Evolutionary conservation across 129 eudicot genomes (phyloP), one percentile per base, ranked within the genome.

Genomic region (Rutidosis leptorrhynchoides): DNA sequence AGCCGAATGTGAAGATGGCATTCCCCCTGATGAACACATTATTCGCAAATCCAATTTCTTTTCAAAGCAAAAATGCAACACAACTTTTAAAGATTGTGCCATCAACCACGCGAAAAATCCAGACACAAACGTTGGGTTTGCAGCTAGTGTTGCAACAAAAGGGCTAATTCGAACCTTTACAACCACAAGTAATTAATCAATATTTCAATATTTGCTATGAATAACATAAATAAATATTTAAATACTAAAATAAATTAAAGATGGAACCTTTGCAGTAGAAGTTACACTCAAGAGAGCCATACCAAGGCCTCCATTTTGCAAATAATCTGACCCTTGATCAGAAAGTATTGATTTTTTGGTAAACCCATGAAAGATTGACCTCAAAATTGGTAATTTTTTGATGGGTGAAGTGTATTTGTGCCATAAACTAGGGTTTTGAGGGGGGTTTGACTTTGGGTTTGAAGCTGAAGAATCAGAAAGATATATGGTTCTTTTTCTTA

Each of bases 1-100:
- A 46, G 98, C 96, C 4, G 96, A 79, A 55, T 91, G 97, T 3
- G 97, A 91, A 27, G 97, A 91, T 6, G 98, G 98, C 98, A 91
- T 91, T 4, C 97, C 98, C 49, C 98, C 98, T 4, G 94, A 92
- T 8, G 96, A 74, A 66, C 79, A 88, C 83, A 91, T 71, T 40
- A 87, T 71, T 69, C 85, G 83, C 60, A 85, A 76, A 76, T 92
- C 87, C 89, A 90, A 83, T 61, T 81, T 91, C 83, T 70, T 87
- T 73, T 91, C 96, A 20, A 91, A 86, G 73, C 74, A 77, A 62
- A 88, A 91, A 43, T 91, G 85, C 83, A 91, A 81, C 53, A 87
- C 65, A 25, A 91, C 82, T 63, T 91, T 91, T 77, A 81, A 16
- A 22, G 95, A 85, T 46, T 91, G 96, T 1, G 97, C 97, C 51